Conservation (phyloP, 768 basidiomycete species). For the Strobilomyces echinocephalus region DNA sequence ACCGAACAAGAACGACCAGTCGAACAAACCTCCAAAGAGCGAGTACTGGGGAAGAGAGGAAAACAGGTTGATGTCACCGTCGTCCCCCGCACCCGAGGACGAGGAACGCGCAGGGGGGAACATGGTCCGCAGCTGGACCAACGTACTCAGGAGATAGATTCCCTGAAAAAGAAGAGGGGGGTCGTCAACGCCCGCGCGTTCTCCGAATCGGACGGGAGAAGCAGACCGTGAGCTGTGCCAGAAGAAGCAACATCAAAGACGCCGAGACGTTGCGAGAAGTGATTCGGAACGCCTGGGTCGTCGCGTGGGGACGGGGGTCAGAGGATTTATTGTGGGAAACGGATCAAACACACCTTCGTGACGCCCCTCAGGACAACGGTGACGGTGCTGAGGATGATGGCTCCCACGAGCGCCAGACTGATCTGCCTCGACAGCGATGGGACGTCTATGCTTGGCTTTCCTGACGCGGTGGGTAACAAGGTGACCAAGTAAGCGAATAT, state of each 20-base stretch:
- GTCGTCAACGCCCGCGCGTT: not conserved
- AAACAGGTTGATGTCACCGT: conserved; percentile 49
- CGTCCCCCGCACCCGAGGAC: conserved; percentile 10
- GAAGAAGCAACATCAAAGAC: conserved; percentile 68
- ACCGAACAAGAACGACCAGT: conserved; percentile 65
- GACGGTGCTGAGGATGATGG: conserved; percentile 71
- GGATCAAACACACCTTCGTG: conserved; percentile 42
- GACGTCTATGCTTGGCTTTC: conserved; percentile 30
- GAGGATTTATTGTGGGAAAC: not conserved
- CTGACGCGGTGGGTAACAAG: conserved; percentile 32
- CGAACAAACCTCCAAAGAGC: conserved; percentile 70
- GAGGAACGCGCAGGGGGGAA: conserved; percentile 55
- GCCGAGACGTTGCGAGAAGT: conserved; percentile 68
- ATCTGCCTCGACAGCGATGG: conserved; percentile 47
- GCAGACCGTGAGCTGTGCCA: conserved; percentile 79
- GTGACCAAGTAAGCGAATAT: conserved; percentile 38
- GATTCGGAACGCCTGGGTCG: conserved; percentile 49
- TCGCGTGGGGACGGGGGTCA: not conserved
- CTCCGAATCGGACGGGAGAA: conserved; percentile 11
- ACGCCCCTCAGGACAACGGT: conserved; percentile 66
- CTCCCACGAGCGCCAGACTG: conserved; percentile 68
- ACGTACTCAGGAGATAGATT: conserved; percentile 76
- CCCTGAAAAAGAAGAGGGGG: conserved; percentile 41
- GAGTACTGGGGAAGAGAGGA: conserved; percentile 69
- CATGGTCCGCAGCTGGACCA: conserved; percentile 76